Evolutionary conservation across 2,329 filamentous ascomycete species (phyloP).

Genomic region (Chaetomium sp.): DNA sequence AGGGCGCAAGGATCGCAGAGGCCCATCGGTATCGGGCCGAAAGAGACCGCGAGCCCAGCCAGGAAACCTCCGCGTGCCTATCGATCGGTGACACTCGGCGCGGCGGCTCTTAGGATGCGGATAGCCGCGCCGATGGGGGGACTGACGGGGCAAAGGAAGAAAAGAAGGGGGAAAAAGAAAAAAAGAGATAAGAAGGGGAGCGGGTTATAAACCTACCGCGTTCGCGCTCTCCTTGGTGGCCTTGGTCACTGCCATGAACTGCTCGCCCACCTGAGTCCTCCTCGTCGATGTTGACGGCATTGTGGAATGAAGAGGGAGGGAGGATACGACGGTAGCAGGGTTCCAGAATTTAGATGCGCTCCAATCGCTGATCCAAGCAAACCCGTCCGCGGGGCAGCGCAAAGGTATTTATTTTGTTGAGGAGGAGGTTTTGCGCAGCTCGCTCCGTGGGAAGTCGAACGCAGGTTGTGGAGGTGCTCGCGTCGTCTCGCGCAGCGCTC

Average conservation of each 20-base stretch:
- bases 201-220: constrained; percentile 33
- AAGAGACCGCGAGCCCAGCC: constrained; percentile 8
- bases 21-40: constrained; percentile 23
- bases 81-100: too few species aligned
- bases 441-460: too few species aligned
- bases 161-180: not conserved
- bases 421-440: too few species aligned
- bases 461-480: too few species aligned
- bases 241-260: constrained; percentile 41
- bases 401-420: too few species aligned
- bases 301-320: not conserved
- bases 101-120: not conserved
- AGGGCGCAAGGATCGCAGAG: constrained; percentile 13
- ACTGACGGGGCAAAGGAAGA: constrained; percentile 6
- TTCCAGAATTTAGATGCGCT: too few species aligned
- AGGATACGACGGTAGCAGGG: too few species aligned
- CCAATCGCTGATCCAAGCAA: too few species aligned
- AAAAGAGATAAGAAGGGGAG: not conserved
- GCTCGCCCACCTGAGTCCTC: constrained; percentile 27
- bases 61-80: constrained; percentile 6
- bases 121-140: too few species aligned
- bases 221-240: constrained; percentile 38
- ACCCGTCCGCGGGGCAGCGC: too few species aligned
- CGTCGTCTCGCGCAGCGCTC: too few species aligned
- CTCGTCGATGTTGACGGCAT: constrained; percentile 30